Conservation (phyloP, 1,284 basidiomycete genomes). For the Chiua sp. region DNA sequence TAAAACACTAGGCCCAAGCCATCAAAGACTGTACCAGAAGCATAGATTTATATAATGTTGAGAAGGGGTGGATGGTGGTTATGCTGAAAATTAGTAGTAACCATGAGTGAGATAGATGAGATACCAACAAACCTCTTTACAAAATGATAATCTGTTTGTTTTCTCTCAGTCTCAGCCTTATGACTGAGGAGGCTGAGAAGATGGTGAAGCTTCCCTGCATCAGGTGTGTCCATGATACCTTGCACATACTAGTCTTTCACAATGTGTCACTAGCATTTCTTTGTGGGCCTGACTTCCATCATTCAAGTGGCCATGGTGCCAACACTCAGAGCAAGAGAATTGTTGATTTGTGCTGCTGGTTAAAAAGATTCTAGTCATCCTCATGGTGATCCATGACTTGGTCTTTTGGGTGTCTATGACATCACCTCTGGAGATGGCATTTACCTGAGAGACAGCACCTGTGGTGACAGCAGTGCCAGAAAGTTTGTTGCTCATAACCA, state of each 20-base stretch:
- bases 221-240: slow-evolving; percentile 88
- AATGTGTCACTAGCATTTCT: too few relatives aligned
- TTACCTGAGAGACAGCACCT: slow-evolving; percentile 50
- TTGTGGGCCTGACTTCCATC: slow-evolving; percentile 41
- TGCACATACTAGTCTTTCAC: slow-evolving; percentile 77
- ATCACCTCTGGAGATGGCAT: slow-evolving; percentile 35
- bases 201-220: slow-evolving; percentile 92
- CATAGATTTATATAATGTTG: slow-evolving; percentile 86
- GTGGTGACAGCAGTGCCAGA: slow-evolving; percentile 49
- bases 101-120: not conserved
- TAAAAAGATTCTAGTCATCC: slow-evolving; percentile 51
- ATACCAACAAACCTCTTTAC: slow-evolving; percentile 79
- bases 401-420: slow-evolving; percentile 12
- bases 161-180: slow-evolving; percentile 82
- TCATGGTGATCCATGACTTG: slow-evolving; percentile 33
- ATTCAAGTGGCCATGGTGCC: too few relatives aligned
- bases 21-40: slow-evolving; percentile 83
- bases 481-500: slow-evolving; percentile 54
- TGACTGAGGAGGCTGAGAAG: slow-evolving; percentile 90
- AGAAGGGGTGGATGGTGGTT: slow-evolving; percentile 89
- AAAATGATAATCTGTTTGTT: slow-evolving; percentile 89
- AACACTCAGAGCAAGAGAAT: slow-evolving; percentile 47
- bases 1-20: slow-evolving; percentile 31
- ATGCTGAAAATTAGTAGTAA: slow-evolving; percentile 55
- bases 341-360: slow-evolving; percentile 62